A percentile compares a stretch with the other conserved stretches of the same genome.
phyloP scores from a whole-genome alignment of 208 protist genomes.

The Acanthamoeba rhysodes region DNA sequence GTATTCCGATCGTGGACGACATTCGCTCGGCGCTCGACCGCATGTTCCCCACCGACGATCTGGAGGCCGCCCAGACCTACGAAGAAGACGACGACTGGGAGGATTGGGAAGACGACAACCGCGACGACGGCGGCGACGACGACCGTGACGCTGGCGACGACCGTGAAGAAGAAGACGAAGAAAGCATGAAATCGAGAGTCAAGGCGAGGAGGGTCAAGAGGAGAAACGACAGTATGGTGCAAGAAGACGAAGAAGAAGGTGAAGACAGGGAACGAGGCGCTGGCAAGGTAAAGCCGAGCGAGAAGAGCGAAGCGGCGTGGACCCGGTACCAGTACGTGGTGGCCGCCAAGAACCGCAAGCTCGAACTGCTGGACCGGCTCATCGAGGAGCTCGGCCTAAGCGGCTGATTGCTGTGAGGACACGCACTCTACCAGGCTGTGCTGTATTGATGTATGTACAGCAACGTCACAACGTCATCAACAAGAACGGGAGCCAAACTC shows the following conservation, averaged over 20 bases:
- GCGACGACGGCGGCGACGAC: not conserved
- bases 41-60: not conserved
- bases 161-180: not conserved
- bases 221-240: not conserved
- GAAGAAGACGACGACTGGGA: not conserved
- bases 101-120: not conserved
- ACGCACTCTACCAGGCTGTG: not conserved
- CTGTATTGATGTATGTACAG: too few species aligned
- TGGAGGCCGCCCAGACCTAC: not conserved
- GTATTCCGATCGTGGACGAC: slow-evolving; percentile 43
- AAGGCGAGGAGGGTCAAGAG: not conserved
- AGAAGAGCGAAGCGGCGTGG: not conserved
- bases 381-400: slow-evolving; percentile 12
- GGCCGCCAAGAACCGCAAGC: slow-evolving; percentile 1
- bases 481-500: too few species aligned
- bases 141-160: not conserved
- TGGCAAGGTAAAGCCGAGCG: too few species aligned
- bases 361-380: not conserved
- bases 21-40: slow-evolving; percentile 15
- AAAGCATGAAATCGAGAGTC: not conserved
- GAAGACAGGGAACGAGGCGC: too few species aligned
- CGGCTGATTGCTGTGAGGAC: not conserved
- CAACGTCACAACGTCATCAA: too few species aligned
- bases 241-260: too few species aligned
- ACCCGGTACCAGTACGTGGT: not conserved